Evolutionary conservation across 2,329 filamentous ascomycete genomes (phyloP).

Genomic region (Aspergillus amoenus): DNA sequence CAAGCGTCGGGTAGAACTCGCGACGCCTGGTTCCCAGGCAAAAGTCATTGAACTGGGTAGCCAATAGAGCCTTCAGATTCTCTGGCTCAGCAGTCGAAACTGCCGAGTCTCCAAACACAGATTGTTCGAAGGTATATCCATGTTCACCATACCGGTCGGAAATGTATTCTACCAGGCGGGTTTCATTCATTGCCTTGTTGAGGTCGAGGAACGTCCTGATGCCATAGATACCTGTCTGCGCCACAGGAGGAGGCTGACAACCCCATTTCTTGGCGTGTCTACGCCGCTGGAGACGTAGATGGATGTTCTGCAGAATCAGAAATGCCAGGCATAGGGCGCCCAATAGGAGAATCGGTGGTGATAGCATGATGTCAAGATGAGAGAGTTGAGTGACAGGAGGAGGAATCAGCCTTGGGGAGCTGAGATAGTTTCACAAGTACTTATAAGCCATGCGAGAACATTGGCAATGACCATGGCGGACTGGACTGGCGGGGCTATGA

Average conservation of each 20-base stretch:
- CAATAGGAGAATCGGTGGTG: slow-evolving; percentile 18
- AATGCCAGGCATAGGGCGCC: slow-evolving; percentile 22
- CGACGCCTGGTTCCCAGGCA: slow-evolving; percentile 77
- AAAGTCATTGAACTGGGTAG: slow-evolving; percentile 78
- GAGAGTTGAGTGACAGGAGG: not conserved
- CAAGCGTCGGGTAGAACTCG: slow-evolving; percentile 50
- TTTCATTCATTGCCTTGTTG: slow-evolving; percentile 25
- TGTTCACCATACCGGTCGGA: slow-evolving; percentile 22
- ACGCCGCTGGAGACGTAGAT: slow-evolving; percentile 22
- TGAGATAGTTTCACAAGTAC: not conserved
- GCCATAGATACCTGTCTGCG: slow-evolving; percentile 21
- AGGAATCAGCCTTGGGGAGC: not conserved
- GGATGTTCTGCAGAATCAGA: slow-evolving; percentile 23
- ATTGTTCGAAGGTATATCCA: slow-evolving; percentile 28
- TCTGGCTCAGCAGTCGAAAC: slow-evolving; percentile 39
- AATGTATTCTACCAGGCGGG: slow-evolving; percentile 31
- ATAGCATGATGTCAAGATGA: slow-evolving; percentile 21
- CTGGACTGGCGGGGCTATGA: not conserved
- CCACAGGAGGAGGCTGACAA: slow-evolving; percentile 23
- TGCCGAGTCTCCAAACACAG: slow-evolving; percentile 19
- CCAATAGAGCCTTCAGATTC: slow-evolving; percentile 82
- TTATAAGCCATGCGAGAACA: not conserved
- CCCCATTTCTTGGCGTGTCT: slow-evolving; percentile 25
- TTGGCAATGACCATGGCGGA: no score
- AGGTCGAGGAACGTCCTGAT: slow-evolving; percentile 26